Evolutionary conservation across 2,329 filamentous ascomycete species (phyloP), one percentile per base, ranked within the genome.

Genomic region (Mycosphaerella sp.): DNA sequence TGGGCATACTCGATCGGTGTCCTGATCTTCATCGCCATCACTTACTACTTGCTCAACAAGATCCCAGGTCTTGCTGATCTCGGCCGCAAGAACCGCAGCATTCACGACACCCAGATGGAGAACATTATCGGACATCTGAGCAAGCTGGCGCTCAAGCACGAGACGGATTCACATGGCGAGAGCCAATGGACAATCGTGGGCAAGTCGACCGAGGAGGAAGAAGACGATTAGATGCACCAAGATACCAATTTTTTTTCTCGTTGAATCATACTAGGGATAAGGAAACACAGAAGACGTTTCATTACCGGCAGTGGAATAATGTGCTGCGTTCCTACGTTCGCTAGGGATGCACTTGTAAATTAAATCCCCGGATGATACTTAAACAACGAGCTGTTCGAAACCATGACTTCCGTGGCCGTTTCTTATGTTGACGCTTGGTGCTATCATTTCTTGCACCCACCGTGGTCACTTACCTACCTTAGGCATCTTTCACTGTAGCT

Each of bases 1-100:
- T 84, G 81, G 80, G 73, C 72, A 41, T 84, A 81, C 73, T 82
- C 79, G n/a, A 80, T 84, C 55, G 80, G 79, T 66, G 79, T 84
- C 53, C 79, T 77, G 54, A 79, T 84, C 62, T 75, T 84, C 70
- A 79, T 82, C 59, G 81, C 80, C 62, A 81, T 84, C 61, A 78
- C 82, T 56, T 84, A 84, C 73, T 79, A 74, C 68, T 67, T 81
- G 39, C 74, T 84, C 58, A 82, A 82, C 73, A 72, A 74, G 65
- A 75, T 82, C 60, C 60, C 69, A 30, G 78, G 73, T 72, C 74
- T 84, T 56, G 76, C 81, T 65, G 75, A 84, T 65, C 75, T 85
- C 30, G 81, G 81, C 54, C 78, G 81, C 66, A 79, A 80, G 72
- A 75, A 80, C 70, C 77, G 81, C 60, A 77, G 73, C 64, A 70